These are phyloP conservation scores for Citrus hindsii DNA, from an alignment of 345 rosid genomes.

Conservation along the genomic window DNA sequence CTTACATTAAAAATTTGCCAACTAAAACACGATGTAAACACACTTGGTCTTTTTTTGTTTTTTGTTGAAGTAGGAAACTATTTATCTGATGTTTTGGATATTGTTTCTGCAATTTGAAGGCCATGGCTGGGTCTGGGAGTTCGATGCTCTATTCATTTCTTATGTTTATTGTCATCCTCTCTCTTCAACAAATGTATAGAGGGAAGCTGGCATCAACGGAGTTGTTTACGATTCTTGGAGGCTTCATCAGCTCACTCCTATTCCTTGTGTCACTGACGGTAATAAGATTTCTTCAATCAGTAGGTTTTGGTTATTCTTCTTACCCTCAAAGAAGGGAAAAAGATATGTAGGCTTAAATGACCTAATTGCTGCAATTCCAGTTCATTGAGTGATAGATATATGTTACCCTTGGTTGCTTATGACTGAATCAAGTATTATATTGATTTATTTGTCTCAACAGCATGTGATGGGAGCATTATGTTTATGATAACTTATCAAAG, in stretches of 20 bases:
- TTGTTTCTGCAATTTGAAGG: slow-evolving; percentile 7
- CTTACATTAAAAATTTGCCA: not conserved
- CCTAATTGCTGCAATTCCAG: not conserved
- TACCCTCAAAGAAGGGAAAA: not conserved
- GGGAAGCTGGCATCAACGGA: slow-evolving; percentile 77
- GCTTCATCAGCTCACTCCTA: slow-evolving; percentile 77
- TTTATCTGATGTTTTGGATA: not conserved
- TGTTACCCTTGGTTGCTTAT: not conserved
- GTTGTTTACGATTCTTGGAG: slow-evolving; percentile 77
- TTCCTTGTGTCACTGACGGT: slow-evolving; percentile 70
- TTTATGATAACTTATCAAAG: not conserved
- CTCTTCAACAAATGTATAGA: slow-evolving; percentile 69
- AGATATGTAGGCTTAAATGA: not conserved
- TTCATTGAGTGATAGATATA: not conserved
- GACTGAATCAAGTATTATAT: not conserved
- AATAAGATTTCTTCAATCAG: slow-evolving; percentile 18
- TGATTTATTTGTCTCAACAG: not conserved
- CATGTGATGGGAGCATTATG: not conserved
- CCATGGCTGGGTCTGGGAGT: slow-evolving; percentile 77
- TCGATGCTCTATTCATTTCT: slow-evolving; percentile 71
- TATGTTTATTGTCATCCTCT: slow-evolving; percentile 60
- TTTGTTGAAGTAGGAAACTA: not conserved
- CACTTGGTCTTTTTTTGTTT: too few relatives aligned
- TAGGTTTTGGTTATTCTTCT: not conserved
- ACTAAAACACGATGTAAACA: not conserved